Percentiles rank a stretch among this genome's conserved stretches.
Conservation (phyloP, 306 rosid genomes). For the Abrus precatorius region DNA sequence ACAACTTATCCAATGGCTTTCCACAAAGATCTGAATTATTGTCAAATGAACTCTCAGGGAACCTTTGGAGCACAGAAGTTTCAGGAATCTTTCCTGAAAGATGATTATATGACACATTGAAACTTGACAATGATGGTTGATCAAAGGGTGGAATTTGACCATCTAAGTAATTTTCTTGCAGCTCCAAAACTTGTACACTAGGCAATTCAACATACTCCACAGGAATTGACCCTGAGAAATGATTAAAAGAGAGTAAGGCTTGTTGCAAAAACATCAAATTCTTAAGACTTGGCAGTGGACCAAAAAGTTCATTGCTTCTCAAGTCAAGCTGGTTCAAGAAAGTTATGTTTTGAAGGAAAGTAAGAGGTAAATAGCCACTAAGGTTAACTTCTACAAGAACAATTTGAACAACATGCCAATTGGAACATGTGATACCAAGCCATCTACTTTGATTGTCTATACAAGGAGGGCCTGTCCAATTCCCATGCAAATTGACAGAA, state of each 20-base stretch:
- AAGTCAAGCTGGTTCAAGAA: constrained; percentile 60
- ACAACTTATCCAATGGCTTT: constrained; percentile 57
- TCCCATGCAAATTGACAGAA: constrained; percentile 58
- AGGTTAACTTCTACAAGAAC: constrained; percentile 64
- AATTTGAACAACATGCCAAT: constrained; percentile 68
- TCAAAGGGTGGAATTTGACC: constrained; percentile 69
- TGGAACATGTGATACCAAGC: constrained; percentile 69
- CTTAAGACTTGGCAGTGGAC: constrained; percentile 60
- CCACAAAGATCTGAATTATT: constrained; percentile 73
- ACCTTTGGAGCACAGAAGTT: constrained; percentile 59
- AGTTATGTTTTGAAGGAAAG: constrained; percentile 61
- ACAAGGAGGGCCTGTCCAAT: constrained; percentile 87
- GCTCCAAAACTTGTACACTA: constrained; percentile 51
- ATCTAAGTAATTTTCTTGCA: constrained; percentile 60
- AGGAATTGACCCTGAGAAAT: constrained; percentile 63
- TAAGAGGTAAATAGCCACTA: constrained; percentile 60
- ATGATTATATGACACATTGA: constrained; percentile 71
- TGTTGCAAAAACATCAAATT: constrained; percentile 57
- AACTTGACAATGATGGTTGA: constrained; percentile 59
- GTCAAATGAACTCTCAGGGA: constrained; percentile 58
- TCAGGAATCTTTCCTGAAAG: constrained; percentile 68
- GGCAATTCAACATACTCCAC: constrained; percentile 54
- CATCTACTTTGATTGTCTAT: constrained; percentile 58
- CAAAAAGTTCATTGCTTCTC: constrained; percentile 66
- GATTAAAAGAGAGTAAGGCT: constrained; percentile 58